These are phyloP conservation scores for Coriaria nepalensis DNA, from an alignment of 306 rosid species.

Conservation along the genomic window DNA sequence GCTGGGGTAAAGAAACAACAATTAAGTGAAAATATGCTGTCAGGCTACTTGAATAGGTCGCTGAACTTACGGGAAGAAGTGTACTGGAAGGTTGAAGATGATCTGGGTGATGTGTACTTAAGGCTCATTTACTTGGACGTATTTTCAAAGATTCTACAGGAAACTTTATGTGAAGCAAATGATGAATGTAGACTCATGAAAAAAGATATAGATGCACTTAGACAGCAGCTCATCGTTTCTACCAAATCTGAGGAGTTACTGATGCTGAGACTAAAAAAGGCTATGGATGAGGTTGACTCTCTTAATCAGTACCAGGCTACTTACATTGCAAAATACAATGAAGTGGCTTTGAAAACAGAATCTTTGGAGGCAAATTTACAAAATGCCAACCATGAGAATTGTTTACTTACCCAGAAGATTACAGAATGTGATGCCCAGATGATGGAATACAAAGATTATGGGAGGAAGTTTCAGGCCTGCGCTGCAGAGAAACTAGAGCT, in stretches of 20 bases:
- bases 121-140: constrained; percentile 66
- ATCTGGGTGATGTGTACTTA: constrained; percentile 57
- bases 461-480: constrained; percentile 44
- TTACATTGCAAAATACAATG: constrained; percentile 45
- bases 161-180: constrained; percentile 61
- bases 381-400: constrained; percentile 34
- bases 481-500: constrained; percentile 51
- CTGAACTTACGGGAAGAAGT: constrained; percentile 66
- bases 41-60: constrained; percentile 59
- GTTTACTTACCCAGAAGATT: constrained; percentile 39
- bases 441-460: constrained; percentile 39
- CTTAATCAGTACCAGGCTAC: constrained; percentile 49
- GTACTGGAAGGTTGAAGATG: constrained; percentile 83
- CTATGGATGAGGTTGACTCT: constrained; percentile 47
- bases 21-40: constrained; percentile 39
- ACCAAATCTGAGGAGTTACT: constrained; percentile 60
- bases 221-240: constrained; percentile 52
- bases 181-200: constrained; percentile 38
- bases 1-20: constrained; percentile 39
- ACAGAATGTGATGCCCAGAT: constrained; percentile 42
- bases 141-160: constrained; percentile 68
- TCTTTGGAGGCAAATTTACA: constrained; percentile 43
- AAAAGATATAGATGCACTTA: constrained; percentile 44
- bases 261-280: constrained; percentile 52
- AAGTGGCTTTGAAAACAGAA: constrained; percentile 48